phyloP scores from a whole-genome alignment of 176 grass and related monocot species.

The Aechmea fasciata region DNA sequence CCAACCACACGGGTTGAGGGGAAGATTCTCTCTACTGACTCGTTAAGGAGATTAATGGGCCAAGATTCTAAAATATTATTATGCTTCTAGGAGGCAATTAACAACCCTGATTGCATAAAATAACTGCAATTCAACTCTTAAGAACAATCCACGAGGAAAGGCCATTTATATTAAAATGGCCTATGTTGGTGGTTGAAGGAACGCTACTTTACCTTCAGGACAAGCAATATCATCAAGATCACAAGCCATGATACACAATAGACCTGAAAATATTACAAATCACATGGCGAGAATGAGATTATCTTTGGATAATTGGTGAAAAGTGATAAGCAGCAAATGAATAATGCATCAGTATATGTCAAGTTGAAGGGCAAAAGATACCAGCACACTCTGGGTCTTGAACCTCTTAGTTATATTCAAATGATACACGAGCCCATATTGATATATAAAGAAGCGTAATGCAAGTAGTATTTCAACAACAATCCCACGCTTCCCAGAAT shows the following conservation, averaged over 20 bases:
- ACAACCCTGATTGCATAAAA: too few relatives aligned
- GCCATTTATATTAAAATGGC: neutral
- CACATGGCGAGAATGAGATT: slow-evolving; percentile 12
- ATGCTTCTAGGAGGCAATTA: too few relatives aligned
- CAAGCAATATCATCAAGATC: slow-evolving; percentile 64
- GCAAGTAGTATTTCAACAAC: slow-evolving; percentile 71
- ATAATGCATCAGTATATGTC: neutral
- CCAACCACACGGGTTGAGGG: too few relatives aligned
- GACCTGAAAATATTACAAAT: slow-evolving; percentile 44
- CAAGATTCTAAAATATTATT: too few relatives aligned
- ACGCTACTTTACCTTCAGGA: slow-evolving; percentile 64
- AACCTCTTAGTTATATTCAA: slow-evolving; percentile 59
- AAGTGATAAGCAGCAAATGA: neutral
- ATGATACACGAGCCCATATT: slow-evolving; percentile 95
- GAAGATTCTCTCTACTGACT: too few relatives aligned
- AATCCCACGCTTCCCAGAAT: slow-evolving; percentile 72
- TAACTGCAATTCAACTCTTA: too few relatives aligned
- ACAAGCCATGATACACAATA: slow-evolving; percentile 95
- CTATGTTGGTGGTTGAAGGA: neutral
- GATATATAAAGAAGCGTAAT: slow-evolving; percentile 80
- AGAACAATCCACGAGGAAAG: too few relatives aligned
- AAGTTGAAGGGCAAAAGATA: slow-evolving; percentile 26
- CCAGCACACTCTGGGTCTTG: slow-evolving; percentile 53
- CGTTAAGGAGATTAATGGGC: too few relatives aligned
- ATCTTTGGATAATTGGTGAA: neutral